Evolutionary conservation across 306 rosid species (phyloP), one percentile per base, ranked within the genome.

Genomic region (Psophocarpus tetragonolobus): DNA sequence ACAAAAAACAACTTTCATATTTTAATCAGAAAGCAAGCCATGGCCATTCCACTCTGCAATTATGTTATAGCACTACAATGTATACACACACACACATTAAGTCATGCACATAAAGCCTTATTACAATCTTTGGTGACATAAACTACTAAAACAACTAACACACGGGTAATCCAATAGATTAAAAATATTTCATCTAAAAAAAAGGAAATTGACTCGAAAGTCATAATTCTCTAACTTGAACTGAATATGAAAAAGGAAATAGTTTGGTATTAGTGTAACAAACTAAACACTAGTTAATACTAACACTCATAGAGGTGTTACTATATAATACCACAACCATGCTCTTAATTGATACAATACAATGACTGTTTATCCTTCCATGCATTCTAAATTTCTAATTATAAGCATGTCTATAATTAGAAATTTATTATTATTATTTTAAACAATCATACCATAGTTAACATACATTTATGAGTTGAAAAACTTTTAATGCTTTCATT

Each of bases 61-160:
- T 56, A 20, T 4, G 33, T 11, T 58, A 13, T 57, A 26, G 38
- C 57, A 18, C 11, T 58, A 27, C 26, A 29, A 6, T 7, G 18
- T 71, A 20, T 24, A 44, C 9, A 17, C 17, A 27, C 11, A 14
- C 2, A 20, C 8, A 10, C 47, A 56, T 4, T 29, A n/a, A n/a
- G n/a, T n/a, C 35, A 41, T 33, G 67, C 4, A 71, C 20, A n/a
- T n/a, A 27, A 1, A 63, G 21, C 65, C 36, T 64, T 71, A 79
- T 26, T 17, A 3, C 71, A 65, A 80, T 80, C 75, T 76, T 18
- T 63, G 58, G 68, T n/a, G 44, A 76, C 18, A 66, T 53, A 68
- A 73, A 67, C 62, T 21, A 42, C 79, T 47, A 64, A 64, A 79
- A 62, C 54, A 54, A 35, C 63, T 70, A 20, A 75, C 41, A 38